Evolutionary conservation across 31 red algal genomes (phyloP).

Genomic region (Asparagopsis taxiformis): DNA sequence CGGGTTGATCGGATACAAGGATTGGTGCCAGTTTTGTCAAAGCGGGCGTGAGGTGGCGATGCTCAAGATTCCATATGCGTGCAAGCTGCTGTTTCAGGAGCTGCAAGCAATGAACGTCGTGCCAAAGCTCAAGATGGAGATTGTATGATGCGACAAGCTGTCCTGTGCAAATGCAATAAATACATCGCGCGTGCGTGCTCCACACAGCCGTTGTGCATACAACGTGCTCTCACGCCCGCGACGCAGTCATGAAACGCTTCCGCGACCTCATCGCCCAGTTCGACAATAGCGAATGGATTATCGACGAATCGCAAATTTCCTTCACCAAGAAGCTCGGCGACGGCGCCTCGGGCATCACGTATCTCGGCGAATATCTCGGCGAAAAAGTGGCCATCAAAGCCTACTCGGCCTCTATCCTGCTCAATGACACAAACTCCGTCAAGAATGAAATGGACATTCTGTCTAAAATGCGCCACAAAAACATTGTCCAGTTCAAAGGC

Average conservation of each 20-base stretch:
- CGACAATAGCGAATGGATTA: conserved; percentile 70
- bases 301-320: conserved; percentile 45
- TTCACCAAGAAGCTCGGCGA: conserved; percentile 76
- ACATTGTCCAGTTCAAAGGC: conserved; percentile 81
- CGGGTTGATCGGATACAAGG: conserved; percentile 79
- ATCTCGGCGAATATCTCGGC: conserved; percentile 32
- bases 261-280: conserved; percentile 47
- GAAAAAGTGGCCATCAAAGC: conserved; percentile 84
- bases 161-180: no score
- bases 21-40: conserved; percentile 84
- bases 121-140: conserved; percentile 34
- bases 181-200: no score
- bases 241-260: conserved; percentile 60
- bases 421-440: conserved; percentile 68
- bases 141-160: no score
- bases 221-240: not conserved
- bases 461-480: conserved; percentile 76
- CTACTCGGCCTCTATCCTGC: conserved; percentile 81
- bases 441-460: conserved; percentile 88
- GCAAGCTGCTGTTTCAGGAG: conserved; percentile 92
- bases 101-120: conserved; percentile 73
- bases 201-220: not conserved
- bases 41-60: conserved; percentile 40
- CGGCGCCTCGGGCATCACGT: conserved; percentile 81
- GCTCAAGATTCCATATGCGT: conserved; percentile 93